phyloP scores from a whole-genome alignment of 202 grass and related monocot species.

The Hordeum pubiflorum region DNA sequence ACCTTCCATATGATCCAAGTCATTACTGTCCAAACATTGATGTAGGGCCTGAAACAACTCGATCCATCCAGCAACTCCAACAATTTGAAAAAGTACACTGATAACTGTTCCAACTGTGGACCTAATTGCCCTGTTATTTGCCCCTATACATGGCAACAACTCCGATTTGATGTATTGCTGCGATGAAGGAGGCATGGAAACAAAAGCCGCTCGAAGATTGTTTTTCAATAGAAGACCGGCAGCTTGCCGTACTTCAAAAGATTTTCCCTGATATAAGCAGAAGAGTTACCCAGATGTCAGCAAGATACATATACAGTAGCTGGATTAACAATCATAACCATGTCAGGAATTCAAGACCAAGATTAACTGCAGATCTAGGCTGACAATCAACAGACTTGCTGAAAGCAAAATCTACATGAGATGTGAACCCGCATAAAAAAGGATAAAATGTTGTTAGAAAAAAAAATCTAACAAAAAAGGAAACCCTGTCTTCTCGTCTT shows the following conservation, averaged over 20 bases:
- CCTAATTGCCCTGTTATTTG: slow-evolving; percentile 66
- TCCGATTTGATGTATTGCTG: slow-evolving; percentile 81
- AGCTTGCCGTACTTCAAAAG: slow-evolving; percentile 85
- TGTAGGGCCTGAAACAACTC: slow-evolving; percentile 82
- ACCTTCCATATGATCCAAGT: slow-evolving; percentile 96
- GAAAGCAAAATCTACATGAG: slow-evolving; percentile 8
- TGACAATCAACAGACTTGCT: background rate
- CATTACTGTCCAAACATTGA: slow-evolving; percentile 78
- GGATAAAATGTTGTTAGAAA: background rate
- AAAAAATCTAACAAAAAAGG: background rate
- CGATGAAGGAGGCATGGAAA: slow-evolving; percentile 47
- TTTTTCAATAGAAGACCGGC: slow-evolving; percentile 89
- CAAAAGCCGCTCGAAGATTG: slow-evolving; percentile 57
- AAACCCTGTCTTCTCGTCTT: background rate
- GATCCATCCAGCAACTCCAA: slow-evolving; percentile 71
- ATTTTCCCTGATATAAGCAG: slow-evolving; percentile 54
- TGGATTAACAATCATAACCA: background rate
- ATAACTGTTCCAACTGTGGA: slow-evolving; percentile 93
- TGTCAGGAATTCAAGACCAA: slow-evolving; percentile 8
- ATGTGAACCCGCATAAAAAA: background rate
- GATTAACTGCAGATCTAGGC: background rate
- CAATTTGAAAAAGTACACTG: slow-evolving; percentile 83
- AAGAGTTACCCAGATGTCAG: slow-evolving; percentile 26
- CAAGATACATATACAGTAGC: background rate
- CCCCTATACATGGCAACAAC: slow-evolving; percentile 77